Conservation (phyloP, 495 filamentous ascomycete species). For the Penicillium simplicissimum region DNA sequence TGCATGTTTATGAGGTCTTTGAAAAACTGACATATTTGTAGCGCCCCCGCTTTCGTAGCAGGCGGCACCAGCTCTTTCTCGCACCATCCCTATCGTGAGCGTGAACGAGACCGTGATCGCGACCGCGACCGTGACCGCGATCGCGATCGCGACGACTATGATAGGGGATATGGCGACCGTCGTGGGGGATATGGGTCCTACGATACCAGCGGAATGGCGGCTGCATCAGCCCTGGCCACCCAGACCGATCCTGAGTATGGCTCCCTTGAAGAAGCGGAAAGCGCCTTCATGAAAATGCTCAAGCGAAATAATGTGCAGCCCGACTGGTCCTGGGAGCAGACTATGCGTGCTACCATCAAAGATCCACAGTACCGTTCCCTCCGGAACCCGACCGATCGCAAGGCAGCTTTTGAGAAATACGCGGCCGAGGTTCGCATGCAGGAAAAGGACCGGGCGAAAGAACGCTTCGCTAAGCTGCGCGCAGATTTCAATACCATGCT, state of each 20-base stretch:
- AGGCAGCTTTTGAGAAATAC: slow-evolving; percentile 94
- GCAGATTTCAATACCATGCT: slow-evolving; percentile 96
- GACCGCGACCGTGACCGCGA: slow-evolving; percentile 40
- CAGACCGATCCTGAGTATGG: slow-evolving; percentile 81
- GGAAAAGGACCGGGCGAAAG: slow-evolving; percentile 93
- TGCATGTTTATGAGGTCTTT: neutral
- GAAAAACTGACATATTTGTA: slow-evolving; percentile 38
- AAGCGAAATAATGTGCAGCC: slow-evolving; percentile 81
- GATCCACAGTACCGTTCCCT: slow-evolving; percentile 93
- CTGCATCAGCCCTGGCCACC: slow-evolving; percentile 61
- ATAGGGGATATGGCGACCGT: slow-evolving; percentile 63
- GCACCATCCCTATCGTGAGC: slow-evolving; percentile 41
- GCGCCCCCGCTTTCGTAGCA: slow-evolving; percentile 67
- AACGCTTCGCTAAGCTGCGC: slow-evolving; percentile 89
- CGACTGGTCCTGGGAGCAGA: slow-evolving; percentile 91
- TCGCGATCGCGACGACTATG: slow-evolving; percentile 51
- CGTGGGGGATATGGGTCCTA: slow-evolving; percentile 63
- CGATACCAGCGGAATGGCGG: slow-evolving; percentile 56
- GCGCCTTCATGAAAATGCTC: slow-evolving; percentile 89
- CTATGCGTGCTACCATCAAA: slow-evolving; percentile 84
- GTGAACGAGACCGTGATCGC: slow-evolving; percentile 29
- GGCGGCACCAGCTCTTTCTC: slow-evolving; percentile 59
- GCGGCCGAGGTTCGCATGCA: slow-evolving; percentile 84
- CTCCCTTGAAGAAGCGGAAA: slow-evolving; percentile 87
- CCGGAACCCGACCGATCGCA: slow-evolving; percentile 90